phyloP scores from a whole-genome alignment of 768 basidiomycete species.

The Udeniomyces megalosporus region DNA sequence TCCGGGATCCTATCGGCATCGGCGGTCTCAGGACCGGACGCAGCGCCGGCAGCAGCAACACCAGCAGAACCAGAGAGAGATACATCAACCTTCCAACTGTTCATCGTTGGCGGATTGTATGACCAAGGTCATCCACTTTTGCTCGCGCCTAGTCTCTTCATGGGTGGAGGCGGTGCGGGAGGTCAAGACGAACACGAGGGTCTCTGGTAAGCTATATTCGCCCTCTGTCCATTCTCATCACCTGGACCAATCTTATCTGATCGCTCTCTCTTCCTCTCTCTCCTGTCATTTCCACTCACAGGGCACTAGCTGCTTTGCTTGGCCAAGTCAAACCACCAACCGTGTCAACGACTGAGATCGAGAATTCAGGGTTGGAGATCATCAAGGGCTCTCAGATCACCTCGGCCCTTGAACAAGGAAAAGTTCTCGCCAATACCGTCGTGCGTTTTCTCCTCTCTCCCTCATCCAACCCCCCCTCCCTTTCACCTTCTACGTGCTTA shows the following conservation, averaged over 20 bases:
- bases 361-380: constrained; percentile 61
- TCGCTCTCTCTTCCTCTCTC: no score
- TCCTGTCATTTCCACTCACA: no score
- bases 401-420: constrained; percentile 44
- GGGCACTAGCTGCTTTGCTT: constrained; percentile 67
- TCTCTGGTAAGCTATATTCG: constrained; percentile 21
- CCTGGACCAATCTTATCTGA: no score
- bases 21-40: no score
- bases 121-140: constrained; percentile 78
- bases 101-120: constrained; percentile 51
- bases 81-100: neutral
- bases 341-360: constrained; percentile 67
- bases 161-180: constrained; percentile 12
- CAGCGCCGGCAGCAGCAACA: neutral
- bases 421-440: constrained; percentile 56
- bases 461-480: no score
- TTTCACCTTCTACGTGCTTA: no score
- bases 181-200: constrained; percentile 37
- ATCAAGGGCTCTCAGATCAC: constrained; percentile 44
- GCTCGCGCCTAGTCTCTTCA: constrained; percentile 33
- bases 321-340: constrained; percentile 72
- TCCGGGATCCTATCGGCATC: no score
- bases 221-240: neutral
- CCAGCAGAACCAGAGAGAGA: neutral
- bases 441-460: constrained; percentile 23